Percentiles rank a stretch among this genome's conserved stretches.
Conservation (phyloP, 108 stramenopile genomes). For the Stephanodiscus minutulus region DNA sequence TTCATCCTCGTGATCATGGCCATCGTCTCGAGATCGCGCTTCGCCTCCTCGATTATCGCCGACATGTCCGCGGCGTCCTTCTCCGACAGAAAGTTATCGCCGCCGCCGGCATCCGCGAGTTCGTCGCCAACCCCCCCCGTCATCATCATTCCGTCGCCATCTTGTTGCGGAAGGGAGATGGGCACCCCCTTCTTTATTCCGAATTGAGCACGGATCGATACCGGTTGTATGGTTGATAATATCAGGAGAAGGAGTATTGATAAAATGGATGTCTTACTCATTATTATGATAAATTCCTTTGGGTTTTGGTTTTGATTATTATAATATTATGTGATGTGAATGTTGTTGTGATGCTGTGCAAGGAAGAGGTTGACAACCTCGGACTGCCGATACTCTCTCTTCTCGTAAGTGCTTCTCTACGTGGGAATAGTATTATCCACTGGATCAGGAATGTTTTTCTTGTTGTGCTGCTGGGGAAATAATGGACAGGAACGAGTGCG, state of each 20-base stretch:
- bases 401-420: too few species aligned
- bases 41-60: slow-evolving; percentile 50
- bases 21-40: slow-evolving; percentile 58
- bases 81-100: slow-evolving; percentile 23
- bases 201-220: slow-evolving; percentile 28
- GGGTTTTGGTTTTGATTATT: too few species aligned
- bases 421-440: too few species aligned
- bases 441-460: too few species aligned
- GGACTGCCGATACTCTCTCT: too few species aligned
- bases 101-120: background rate
- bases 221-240: background rate
- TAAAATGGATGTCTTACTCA: background rate
- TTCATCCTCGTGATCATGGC: slow-evolving; percentile 57
- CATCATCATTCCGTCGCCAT: slow-evolving; percentile 8
- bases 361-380: too few species aligned
- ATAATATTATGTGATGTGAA: too few species aligned
- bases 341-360: too few species aligned
- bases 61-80: slow-evolving; percentile 67
- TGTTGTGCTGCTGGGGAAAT: too few species aligned
- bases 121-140: background rate
- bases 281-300: too few species aligned
- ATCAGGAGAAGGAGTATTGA: slow-evolving; percentile 6
- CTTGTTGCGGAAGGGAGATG: slow-evolving; percentile 19
- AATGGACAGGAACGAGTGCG: too few species aligned
- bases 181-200: slow-evolving; percentile 32